phyloP scores from a whole-genome alignment of 2,329 filamentous ascomycete species.

The Septoria linicola region DNA sequence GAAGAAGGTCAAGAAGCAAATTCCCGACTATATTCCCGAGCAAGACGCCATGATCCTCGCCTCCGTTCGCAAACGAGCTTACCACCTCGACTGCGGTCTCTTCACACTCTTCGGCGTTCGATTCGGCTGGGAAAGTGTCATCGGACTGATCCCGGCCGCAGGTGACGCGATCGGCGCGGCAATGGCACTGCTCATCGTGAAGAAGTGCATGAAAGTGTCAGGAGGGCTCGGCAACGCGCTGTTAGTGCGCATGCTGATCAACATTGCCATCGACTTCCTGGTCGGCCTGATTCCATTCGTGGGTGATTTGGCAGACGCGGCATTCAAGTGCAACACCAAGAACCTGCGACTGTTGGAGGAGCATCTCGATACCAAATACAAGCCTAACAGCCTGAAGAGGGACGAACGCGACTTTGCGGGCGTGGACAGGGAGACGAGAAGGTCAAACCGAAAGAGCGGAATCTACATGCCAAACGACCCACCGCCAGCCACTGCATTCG shows the following conservation, averaged over 20 bases:
- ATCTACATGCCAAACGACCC: slow-evolving; percentile 38
- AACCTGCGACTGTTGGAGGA: slow-evolving; percentile 70
- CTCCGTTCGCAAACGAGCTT: slow-evolving; percentile 80
- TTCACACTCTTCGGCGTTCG: slow-evolving; percentile 78
- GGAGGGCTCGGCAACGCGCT: slow-evolving; percentile 67
- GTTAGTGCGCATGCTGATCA: slow-evolving; percentile 72
- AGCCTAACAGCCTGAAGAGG: slow-evolving; percentile 39
- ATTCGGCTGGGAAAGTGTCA: slow-evolving; percentile 86
- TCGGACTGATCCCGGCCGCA: slow-evolving; percentile 77
- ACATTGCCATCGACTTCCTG: slow-evolving; percentile 71
- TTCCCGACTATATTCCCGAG: slow-evolving; percentile 77
- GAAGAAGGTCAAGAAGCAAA: slow-evolving; percentile 81
- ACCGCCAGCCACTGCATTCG: slow-evolving; percentile 49
- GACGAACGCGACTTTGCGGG: slow-evolving; percentile 32
- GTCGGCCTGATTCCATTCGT: slow-evolving; percentile 73
- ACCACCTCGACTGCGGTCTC: slow-evolving; percentile 78
- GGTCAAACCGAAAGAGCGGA: slow-evolving; percentile 35
- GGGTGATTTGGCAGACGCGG: slow-evolving; percentile 72
- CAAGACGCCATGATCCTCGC: slow-evolving; percentile 81
- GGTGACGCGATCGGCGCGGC: slow-evolving; percentile 74
- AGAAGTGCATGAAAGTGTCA: slow-evolving; percentile 69
- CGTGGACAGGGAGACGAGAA: slow-evolving; percentile 36
- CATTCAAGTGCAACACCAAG: slow-evolving; percentile 72
- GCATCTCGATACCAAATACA: slow-evolving; percentile 67
- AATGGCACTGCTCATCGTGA: slow-evolving; percentile 73